These are phyloP conservation scores for Yarrowia sp. DNA, from an alignment of 805 yeast species.

Conservation along the genomic window DNA sequence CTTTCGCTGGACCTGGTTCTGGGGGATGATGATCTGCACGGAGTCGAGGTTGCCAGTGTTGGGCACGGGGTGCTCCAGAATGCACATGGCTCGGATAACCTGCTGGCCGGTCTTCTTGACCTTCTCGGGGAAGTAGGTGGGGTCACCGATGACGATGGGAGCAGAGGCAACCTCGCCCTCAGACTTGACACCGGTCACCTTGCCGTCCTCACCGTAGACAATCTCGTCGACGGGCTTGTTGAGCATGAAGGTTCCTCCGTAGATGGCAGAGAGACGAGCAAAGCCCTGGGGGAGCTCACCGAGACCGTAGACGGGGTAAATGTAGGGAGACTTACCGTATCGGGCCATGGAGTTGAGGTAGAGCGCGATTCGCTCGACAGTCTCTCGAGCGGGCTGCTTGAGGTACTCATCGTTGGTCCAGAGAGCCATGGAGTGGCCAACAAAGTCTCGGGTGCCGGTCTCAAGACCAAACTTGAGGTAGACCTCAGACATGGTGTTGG, in stretches of 20 bases:
- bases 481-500: slow-evolving; percentile 86
- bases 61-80: slow-evolving; percentile 85
- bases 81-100: slow-evolving; percentile 83
- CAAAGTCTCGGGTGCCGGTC: slow-evolving; percentile 89
- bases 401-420: slow-evolving; percentile 92
- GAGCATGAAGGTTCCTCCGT: slow-evolving; percentile 98
- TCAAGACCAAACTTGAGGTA: slow-evolving; percentile 88
- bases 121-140: slow-evolving; percentile 90
- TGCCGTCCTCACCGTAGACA: slow-evolving; percentile 66
- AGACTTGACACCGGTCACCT: slow-evolving; percentile 81
- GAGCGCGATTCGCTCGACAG: slow-evolving; percentile 78
- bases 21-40: slow-evolving; percentile 92
- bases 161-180: slow-evolving; percentile 91
- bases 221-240: slow-evolving; percentile 94
- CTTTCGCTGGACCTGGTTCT: slow-evolving; percentile 88
- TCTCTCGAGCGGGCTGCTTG: slow-evolving; percentile 84
- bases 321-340: slow-evolving; percentile 94
- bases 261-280: slow-evolving; percentile 93
- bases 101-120: slow-evolving; percentile 69
- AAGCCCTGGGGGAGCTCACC: slow-evolving; percentile 99
- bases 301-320: slow-evolving; percentile 92
- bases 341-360: slow-evolving; percentile 89
- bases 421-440: slow-evolving; percentile 98
- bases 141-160: slow-evolving; percentile 93
- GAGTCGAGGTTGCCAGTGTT: slow-evolving; percentile 81